These are phyloP conservation scores for Vitis amurensis DNA, from an alignment of 164 flowering plant genomes.

Conservation along the genomic window DNA sequence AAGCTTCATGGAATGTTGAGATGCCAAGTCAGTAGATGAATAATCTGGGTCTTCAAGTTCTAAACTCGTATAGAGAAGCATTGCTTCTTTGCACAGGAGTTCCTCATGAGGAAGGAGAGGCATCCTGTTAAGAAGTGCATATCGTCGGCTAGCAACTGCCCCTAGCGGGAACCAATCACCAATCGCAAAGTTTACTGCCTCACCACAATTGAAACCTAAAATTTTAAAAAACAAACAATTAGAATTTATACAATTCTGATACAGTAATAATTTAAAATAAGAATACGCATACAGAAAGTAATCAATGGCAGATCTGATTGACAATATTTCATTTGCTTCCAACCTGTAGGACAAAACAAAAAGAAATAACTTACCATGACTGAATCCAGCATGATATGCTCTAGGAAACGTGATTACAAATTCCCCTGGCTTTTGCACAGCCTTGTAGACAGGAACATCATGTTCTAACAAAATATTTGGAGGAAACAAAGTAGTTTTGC, in stretches of 20 bases:
- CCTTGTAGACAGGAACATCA: constrained; percentile 83
- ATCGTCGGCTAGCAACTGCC: constrained; percentile 82
- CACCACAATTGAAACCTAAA: constrained; percentile 96
- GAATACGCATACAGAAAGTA: background rate
- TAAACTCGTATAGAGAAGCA: constrained; percentile 50
- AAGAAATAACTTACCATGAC: constrained; percentile 71
- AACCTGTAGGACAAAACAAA: background rate
- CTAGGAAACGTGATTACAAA: constrained; percentile 91
- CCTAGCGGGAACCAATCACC: constrained; percentile 97
- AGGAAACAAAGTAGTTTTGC: constrained; percentile 96
- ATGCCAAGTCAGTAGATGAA: constrained; percentile 38
- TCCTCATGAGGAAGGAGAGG: constrained; percentile 97
- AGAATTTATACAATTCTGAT: background rate
- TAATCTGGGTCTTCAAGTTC: constrained; percentile 35
- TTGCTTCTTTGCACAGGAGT: constrained; percentile 90
- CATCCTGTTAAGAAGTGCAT: constrained; percentile 76
- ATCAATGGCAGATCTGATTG: background rate
- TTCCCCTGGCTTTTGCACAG: constrained; percentile 96
- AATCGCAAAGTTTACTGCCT: constrained; percentile 96
- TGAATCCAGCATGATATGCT: constrained; percentile 98
- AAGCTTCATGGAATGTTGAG: constrained; percentile 52
- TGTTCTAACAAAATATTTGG: constrained; percentile 78
- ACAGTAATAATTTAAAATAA: background rate
- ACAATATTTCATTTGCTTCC: background rate
- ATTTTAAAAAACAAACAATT: background rate